Base-by-base conservation (phyloP, 768 basidiomycete genomes). In the Podaxis rugospora region DNA sequence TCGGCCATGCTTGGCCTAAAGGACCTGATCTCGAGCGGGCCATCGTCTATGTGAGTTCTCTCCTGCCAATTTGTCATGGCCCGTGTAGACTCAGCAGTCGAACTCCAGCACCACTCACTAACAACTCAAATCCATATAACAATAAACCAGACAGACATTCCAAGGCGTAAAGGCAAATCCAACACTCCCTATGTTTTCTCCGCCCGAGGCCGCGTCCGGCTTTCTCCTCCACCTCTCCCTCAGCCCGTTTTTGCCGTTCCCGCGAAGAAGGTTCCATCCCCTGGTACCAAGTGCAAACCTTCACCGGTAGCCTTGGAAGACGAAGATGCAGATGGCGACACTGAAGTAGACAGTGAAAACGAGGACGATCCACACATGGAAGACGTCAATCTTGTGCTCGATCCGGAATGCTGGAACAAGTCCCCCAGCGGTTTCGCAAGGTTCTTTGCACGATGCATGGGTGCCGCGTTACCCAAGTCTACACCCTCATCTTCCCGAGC, bases 131-230 rank as follows among this genome's bases (percentile, higher is more conserved):
- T 90, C 10, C 88, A 90, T 62, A 85, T 90, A 52, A 86, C 87
- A 1, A 69, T 86, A 46, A 86, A 88, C 65, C 80, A 77, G 2
- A 72, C 73, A 9, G 70, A 74, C n/a, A 70, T 89, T 13, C 80
- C 80, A 10, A 70, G 74, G 1, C 82, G 87, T 9, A 80, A 79
- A 63, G 88, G 88, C 3, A 71, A 70, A 1, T 82, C 87, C 3
- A 89, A 89, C 66, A 76, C 76, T 27, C 89, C 89, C 0, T 78
- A 79, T 62, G 74, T 89, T 9, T 89, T 91, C 69, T 65, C 66
- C 5, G 86, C 85, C 0, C 72, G 74, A 21, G 84, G 83, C 23
- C 72, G 75, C 28, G 75, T 78, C 18, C 71, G 72, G 50, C 71
- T 82, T 11, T 66, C 72, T 6, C 71, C 71, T 6, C 59, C 66